Conservation (phyloP, 331 rosid genomes). For the Phaseolus coccineus region DNA sequence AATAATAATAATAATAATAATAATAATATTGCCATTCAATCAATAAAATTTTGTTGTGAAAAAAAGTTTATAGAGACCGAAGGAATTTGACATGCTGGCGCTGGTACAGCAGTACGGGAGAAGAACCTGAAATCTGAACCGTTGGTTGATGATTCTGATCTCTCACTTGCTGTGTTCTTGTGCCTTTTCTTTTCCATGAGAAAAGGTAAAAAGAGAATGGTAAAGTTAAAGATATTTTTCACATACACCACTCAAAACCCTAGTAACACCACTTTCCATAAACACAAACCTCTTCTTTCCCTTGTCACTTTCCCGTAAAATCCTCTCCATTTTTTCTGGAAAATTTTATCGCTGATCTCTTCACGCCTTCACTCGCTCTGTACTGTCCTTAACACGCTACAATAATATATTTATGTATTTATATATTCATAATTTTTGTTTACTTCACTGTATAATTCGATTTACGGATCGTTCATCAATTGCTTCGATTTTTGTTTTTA, state of each 20-base stretch:
- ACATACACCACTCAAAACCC: constrained; percentile 41
- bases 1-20: too few relatives aligned
- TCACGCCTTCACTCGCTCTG: constrained; percentile 23
- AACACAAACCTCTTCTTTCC: constrained; percentile 38
- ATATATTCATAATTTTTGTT: background rate
- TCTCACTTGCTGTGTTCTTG: background rate
- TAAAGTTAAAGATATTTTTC: constrained; percentile 1
- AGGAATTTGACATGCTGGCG: background rate
- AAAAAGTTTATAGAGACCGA: background rate
- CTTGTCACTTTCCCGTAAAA: constrained; percentile 44
- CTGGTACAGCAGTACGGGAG: background rate
- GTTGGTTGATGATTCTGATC: background rate
- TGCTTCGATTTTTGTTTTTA: background rate
- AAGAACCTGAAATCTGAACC: background rate
- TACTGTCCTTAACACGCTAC: background rate
- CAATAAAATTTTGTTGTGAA: too few relatives aligned
- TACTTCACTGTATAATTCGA: background rate
- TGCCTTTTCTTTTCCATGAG: background rate
- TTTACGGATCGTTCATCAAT: constrained; percentile 27
- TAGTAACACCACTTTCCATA: constrained; percentile 23
- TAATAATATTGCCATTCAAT: too few relatives aligned
- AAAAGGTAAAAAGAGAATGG: constrained; percentile 22
- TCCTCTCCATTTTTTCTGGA: constrained; percentile 22
- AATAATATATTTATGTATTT: background rate
- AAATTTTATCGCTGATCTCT: constrained; percentile 2